A percentile compares a stretch with the other conserved stretches of the same genome.
Evolutionary conservation across 306 rosid species (phyloP).

Genomic region (Pyrus communis): DNA sequence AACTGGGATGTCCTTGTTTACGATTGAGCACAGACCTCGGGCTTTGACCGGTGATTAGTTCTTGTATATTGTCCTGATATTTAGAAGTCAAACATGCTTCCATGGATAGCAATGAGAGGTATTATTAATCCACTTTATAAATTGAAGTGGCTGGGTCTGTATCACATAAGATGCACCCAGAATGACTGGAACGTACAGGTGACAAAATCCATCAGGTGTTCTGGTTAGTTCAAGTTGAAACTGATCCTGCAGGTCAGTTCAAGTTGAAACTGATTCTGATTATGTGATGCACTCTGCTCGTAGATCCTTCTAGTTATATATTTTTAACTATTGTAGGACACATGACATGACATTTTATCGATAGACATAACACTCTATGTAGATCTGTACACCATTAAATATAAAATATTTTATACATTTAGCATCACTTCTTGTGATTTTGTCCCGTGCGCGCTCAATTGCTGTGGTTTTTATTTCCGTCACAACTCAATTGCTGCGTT

Average conservation of each 20-base stretch:
- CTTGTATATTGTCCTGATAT: not conserved
- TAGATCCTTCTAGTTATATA: not conserved
- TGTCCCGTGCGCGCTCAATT: not conserved
- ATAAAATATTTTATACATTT: not conserved
- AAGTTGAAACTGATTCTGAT: not conserved
- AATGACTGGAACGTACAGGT: too few relatives aligned
- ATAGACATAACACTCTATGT: not conserved
- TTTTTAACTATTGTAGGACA: not conserved
- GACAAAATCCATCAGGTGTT: too few relatives aligned
- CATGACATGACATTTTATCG: not conserved
- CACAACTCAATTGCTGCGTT: too few relatives aligned
- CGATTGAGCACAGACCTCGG: conserved; percentile 72
- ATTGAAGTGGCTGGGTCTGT: conserved; percentile 1
- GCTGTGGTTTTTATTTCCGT: not conserved
- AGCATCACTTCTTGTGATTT: not conserved
- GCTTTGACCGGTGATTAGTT: conserved; percentile 77
- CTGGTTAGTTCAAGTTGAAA: not conserved
- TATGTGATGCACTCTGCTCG: not conserved
- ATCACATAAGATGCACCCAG: not conserved
- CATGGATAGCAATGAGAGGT: conserved; percentile 9
- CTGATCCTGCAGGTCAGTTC: not conserved
- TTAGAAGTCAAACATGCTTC: conserved; percentile 8
- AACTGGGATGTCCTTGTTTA: conserved; percentile 83
- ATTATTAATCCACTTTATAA: not conserved
- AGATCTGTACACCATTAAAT: not conserved